Conservation (phyloP, 2,329 filamentous ascomycete genomes). For the Epichloe sp. region DNA sequence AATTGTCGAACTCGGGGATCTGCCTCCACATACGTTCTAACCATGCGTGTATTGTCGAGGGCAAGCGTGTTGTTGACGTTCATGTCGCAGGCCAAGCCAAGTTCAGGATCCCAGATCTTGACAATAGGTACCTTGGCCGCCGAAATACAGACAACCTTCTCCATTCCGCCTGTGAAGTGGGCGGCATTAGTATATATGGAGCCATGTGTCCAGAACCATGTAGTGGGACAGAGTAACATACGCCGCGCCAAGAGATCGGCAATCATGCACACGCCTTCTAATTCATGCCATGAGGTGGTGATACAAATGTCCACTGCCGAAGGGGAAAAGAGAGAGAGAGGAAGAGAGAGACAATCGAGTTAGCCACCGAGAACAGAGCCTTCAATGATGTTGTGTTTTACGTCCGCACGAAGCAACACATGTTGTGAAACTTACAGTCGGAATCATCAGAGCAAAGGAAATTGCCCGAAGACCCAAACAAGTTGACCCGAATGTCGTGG, state of each 20-base stretch:
- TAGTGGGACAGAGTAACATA: conserved; percentile 33
- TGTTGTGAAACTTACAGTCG: conserved; percentile 54
- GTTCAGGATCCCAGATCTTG: conserved; percentile 94
- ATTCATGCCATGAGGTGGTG: conserved; percentile 73
- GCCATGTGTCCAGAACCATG: neutral
- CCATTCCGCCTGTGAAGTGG: conserved; percentile 67
- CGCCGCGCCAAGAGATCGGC: conserved; percentile 74
- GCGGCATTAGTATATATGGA: neutral
- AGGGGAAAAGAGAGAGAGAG: neutral
- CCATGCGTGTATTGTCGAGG: conserved; percentile 94
- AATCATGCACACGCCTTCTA: conserved; percentile 84
- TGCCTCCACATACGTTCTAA: conserved; percentile 89
- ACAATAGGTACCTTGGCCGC: conserved; percentile 96
- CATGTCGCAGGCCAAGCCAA: conserved; percentile 86
- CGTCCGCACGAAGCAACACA: neutral
- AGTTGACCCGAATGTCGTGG: conserved; percentile 75
- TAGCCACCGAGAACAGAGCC: conserved; percentile 1
- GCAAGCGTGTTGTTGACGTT: conserved; percentile 97
- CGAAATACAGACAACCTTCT: conserved; percentile 88
- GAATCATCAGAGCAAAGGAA: conserved; percentile 89
- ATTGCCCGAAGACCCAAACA: conserved; percentile 98
- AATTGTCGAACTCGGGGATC: conserved; percentile 82
- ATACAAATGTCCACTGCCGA: conserved; percentile 87
- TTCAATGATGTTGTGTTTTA: neutral
- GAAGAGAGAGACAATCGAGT: neutral